These are phyloP conservation scores for Podospora pseudocomata DNA, from an alignment of 495 filamentous ascomycete genomes.

Conservation along the genomic window DNA sequence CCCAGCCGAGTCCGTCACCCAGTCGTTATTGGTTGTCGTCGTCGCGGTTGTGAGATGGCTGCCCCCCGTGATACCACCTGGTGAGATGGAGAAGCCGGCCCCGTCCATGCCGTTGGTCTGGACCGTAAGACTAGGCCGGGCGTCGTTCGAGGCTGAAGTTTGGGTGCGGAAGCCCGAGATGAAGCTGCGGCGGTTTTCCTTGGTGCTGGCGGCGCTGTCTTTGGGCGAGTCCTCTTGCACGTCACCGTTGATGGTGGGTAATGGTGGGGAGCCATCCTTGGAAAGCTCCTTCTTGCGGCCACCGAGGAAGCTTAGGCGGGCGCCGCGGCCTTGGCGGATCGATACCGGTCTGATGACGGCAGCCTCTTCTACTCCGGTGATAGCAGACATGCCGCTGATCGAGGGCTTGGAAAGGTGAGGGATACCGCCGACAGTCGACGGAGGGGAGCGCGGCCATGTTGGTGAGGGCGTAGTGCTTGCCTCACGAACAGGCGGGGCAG, in stretches of 20 bases:
- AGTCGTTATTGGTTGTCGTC: conserved; percentile 21
- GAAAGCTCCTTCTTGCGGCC: conserved; percentile 38
- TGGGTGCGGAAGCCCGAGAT: conserved; percentile 11
- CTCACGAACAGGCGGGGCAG: conserved; percentile 32
- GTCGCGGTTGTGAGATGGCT: conserved; percentile 14
- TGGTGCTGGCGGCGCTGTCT: conserved; percentile 3
- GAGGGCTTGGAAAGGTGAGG: conserved; percentile 19
- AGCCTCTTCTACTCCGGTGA: conserved; percentile 36
- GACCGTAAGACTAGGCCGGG: conserved; percentile 4
- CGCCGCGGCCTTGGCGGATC: conserved; percentile 38
- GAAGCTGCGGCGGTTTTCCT: conserved; percentile 19
- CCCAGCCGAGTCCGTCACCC: conserved; percentile 6
- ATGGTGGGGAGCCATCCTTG: conserved; percentile 9
- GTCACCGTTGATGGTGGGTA: conserved; percentile 17
- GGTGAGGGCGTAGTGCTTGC: conserved; percentile 36
- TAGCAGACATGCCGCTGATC: conserved; percentile 11
- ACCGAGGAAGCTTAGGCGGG: conserved; percentile 47
- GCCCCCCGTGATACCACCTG: background rate
- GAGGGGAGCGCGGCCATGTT: conserved; percentile 41
- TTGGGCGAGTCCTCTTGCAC: conserved; percentile 3
- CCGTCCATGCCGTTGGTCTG: conserved; percentile 7
- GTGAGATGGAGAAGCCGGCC: background rate
- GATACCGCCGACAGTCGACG: conserved; percentile 20
- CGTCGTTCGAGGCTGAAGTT: background rate
- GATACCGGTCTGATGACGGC: conserved; percentile 35